Evolutionary conservation across 345 rosid genomes (phyloP), one percentile per base, ranked within the genome.

Genomic region (Iberis pinnata): DNA sequence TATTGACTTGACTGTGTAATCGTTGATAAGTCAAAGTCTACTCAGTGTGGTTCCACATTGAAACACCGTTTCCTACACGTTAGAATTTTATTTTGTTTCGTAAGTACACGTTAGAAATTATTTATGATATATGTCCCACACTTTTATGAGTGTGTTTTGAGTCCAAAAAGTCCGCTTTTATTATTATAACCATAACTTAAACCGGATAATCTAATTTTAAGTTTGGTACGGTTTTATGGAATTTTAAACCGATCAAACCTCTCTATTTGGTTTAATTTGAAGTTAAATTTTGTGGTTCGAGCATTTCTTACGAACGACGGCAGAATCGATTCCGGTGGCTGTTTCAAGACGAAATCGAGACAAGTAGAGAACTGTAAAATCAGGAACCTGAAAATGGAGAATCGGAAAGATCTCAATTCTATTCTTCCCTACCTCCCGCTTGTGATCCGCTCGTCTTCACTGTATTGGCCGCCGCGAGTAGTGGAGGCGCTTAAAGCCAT

Each of bases 401-500:
- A 29, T 12, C 71, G 75, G 9, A 81, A 75, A 51, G 86, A 81
- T 44, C 62, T 79, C 48, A 56, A 63, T 14, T 81, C 92, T 12
- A 76, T 90, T 2, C 60, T 80, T 18, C 71, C 75, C 0, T 80
- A 48, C 57, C 70, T 90, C 36, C 95, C 95, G 0, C 53, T 79
- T 49, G 14, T 70, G 9, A 47, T 69, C 4, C 73, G 82, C 42
- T 82, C 85, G 0, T 73, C 83, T 11, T 53, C 61, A 16, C 71
- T 82, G 61, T 77, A 68, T 25, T 87, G 95, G 98, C 87, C 86
- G 2, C 65, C 85, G 12, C 72, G 69, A 16, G 75, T 74, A 31
- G 81, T 75, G 55, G 90, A 81, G 68, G 72, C 78, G 14, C 76
- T 84, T 4, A 73, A 78, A 54, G 69, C 76, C 17, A 68, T 90